Conservation (phyloP, 192 early-diverging fungal species). For the Allomyces macrogynus region DNA sequence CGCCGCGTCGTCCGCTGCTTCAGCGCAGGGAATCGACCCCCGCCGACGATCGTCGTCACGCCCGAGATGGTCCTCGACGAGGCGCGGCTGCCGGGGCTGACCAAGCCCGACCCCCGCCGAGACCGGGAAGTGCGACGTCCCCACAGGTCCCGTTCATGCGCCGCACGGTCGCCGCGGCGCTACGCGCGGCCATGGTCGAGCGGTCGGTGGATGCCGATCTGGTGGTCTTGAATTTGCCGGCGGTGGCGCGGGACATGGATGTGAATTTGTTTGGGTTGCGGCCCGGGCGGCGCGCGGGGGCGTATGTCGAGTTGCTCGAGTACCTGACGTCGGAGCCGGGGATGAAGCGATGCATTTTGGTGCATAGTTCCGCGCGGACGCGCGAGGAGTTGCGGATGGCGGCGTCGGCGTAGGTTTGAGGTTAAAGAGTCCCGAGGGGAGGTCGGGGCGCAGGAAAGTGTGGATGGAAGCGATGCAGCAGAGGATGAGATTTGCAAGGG, state of each 20-base stretch:
- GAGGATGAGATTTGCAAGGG: no score
- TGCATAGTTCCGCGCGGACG: constrained; percentile 1
- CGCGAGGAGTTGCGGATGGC: neutral
- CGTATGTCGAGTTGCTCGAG: neutral
- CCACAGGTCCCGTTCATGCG: neutral
- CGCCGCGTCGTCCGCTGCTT: neutral
- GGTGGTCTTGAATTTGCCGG: neutral
- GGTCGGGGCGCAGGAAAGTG: no score
- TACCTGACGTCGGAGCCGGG: neutral
- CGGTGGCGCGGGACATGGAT: neutral
- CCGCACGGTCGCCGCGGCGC: neutral
- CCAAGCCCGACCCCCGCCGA: no score
- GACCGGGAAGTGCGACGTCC: neutral
- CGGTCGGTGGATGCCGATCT: neutral
- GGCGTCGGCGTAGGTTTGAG: neutral
- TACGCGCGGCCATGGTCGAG: neutral
- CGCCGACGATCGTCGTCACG: neutral
- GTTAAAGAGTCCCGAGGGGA: no score
- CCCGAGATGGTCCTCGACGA: neutral
- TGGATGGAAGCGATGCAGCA: no score
- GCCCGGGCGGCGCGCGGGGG: neutral
- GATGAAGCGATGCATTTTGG: neutral
- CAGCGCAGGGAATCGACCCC: neutral
- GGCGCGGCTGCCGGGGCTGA: no score
- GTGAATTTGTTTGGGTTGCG: neutral